A percentile compares a stretch with the other conserved stretches of the same genome.
Evolutionary conservation across 2,329 filamentous ascomycete species (phyloP).

Genomic region (Fusarium foetens): DNA sequence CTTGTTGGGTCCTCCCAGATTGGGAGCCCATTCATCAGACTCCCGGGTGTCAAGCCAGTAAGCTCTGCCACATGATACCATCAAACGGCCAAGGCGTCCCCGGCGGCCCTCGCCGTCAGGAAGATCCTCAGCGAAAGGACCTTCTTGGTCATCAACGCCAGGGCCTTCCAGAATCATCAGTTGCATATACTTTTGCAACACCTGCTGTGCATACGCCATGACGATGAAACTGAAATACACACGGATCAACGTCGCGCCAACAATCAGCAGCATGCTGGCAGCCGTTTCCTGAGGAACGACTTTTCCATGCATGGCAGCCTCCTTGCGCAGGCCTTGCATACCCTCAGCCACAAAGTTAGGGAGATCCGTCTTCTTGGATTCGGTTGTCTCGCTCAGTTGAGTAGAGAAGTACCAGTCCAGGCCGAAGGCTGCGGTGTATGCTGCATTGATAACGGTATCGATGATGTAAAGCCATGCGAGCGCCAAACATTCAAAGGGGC

Average conservation of each 20-base stretch:
- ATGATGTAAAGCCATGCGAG: slow-evolving; percentile 88
- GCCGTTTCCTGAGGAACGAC: slow-evolving; percentile 66
- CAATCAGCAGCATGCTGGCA: slow-evolving; percentile 82
- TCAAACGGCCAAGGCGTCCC: slow-evolving; percentile 79
- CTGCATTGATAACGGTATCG: slow-evolving; percentile 83
- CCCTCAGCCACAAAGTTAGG: slow-evolving; percentile 47
- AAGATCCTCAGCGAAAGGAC: slow-evolving; percentile 74
- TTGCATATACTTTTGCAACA: slow-evolving; percentile 73
- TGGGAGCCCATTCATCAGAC: slow-evolving; percentile 75
- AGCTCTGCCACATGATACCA: slow-evolving; percentile 77
- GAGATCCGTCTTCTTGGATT: slow-evolving; percentile 37
- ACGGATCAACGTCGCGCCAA: slow-evolving; percentile 76
- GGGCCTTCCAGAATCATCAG: slow-evolving; percentile 60
- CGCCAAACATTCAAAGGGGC: slow-evolving; percentile 80
- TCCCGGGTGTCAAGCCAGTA: slow-evolving; percentile 84
- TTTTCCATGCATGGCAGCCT: slow-evolving; percentile 49
- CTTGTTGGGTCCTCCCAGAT: slow-evolving; percentile 64
- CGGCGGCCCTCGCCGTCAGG: slow-evolving; percentile 83
- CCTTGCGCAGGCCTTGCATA: slow-evolving; percentile 48
- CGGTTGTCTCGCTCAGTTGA: slow-evolving; percentile 57
- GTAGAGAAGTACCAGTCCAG: slow-evolving; percentile 84
- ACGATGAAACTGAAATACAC: slow-evolving; percentile 87
- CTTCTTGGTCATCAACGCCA: slow-evolving; percentile 62
- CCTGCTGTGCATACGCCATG: slow-evolving; percentile 82
- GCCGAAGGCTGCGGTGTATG: slow-evolving; percentile 85